These are phyloP conservation scores for bread wheat (Triticum aestivum) DNA, from an alignment of 176 grass and related monocot species.

Conservation along the genomic window IWGSC_CS_RefSeq_v2.1 NC_057800.1:312723805-312724304, in stretches of 20 bases:
- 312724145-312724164: not conserved
- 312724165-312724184: not conserved
- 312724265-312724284: conserved; percentile 90
- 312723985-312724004: conserved; percentile 5
- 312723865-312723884: not conserved
- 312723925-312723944: not conserved
- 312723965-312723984: not conserved
- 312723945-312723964: not conserved
- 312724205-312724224: not conserved
- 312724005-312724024: not conserved
- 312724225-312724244: not conserved
- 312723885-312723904: conserved; percentile 14
- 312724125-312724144: not conserved
- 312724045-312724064: not conserved
- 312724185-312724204: not conserved
- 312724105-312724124: not conserved
- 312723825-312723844: not conserved
- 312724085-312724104: not conserved
- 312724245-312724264: conserved; percentile 78
- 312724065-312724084: not conserved
- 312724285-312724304: conserved; percentile 80
- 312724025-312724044: conserved; percentile 5
- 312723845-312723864: not conserved
- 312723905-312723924: not conserved
- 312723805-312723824: no score